Evolutionary conservation across 306 rosid genomes (phyloP).

Genomic region (Macrotyloma uniflorum): DNA sequence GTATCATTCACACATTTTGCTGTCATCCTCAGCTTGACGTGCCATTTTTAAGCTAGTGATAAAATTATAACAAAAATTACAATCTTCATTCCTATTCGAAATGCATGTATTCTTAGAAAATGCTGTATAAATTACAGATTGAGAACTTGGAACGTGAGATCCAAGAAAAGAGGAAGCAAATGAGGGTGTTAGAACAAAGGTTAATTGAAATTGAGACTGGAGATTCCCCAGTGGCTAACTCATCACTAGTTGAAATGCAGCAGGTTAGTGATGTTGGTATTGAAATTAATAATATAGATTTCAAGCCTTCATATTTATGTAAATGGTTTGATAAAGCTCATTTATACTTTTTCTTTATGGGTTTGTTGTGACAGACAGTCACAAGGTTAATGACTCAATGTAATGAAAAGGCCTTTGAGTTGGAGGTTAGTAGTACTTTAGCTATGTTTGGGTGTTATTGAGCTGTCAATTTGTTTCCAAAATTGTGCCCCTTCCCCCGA

Average conservation of each 20-base stretch:
- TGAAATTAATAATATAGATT: conserved; percentile 13
- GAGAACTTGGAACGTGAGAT: conserved; percentile 89
- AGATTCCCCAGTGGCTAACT: conserved; percentile 75
- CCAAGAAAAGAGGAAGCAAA: conserved; percentile 87
- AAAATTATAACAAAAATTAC: neutral
- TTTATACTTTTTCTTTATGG: conserved; percentile 35
- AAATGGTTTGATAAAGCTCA: conserved; percentile 20
- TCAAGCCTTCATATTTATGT: conserved; percentile 28
- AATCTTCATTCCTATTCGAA: neutral
- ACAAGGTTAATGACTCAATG: conserved; percentile 86
- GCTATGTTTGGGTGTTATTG: conserved; percentile 30
- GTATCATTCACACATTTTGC: neutral
- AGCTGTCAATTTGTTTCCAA: conserved; percentile 25
- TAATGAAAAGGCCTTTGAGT: conserved; percentile 90
- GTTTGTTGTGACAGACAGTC: conserved; percentile 68
- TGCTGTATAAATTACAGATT: conserved; percentile 56
- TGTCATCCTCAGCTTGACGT: neutral
- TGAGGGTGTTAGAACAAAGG: conserved; percentile 82
- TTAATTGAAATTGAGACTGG: conserved; percentile 80
- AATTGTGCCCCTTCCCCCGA: neutral
- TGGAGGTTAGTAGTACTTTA: conserved; percentile 74
- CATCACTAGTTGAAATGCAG: conserved; percentile 94
- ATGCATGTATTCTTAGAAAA: conserved; percentile 20
- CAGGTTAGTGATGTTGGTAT: conserved; percentile 65
- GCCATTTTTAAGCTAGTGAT: conserved; percentile 1